Evolutionary conservation across 2,329 filamentous ascomycete species (phyloP).

Genomic region (Hypoxylon sp.): DNA sequence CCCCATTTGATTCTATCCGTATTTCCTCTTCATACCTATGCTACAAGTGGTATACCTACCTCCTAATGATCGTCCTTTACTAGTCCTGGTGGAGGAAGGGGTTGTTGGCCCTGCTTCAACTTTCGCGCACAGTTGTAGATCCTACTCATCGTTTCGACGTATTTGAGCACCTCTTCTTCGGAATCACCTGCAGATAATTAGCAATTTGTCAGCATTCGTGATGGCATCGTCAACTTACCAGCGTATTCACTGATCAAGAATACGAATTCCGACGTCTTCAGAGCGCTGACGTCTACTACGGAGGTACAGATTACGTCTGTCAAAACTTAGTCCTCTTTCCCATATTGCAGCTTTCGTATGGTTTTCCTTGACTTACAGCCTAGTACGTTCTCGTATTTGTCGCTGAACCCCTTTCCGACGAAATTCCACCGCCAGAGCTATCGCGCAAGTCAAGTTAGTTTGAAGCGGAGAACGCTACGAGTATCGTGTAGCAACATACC

Average conservation of each 20-base stretch:
- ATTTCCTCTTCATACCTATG: background rate
- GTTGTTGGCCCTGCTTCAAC: conserved; percentile 1
- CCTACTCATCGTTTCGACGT: background rate
- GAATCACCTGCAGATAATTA: conserved; percentile 10
- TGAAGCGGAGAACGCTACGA: background rate
- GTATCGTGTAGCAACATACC: background rate
- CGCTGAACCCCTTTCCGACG: conserved; percentile 14
- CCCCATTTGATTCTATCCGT: background rate
- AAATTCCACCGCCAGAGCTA: conserved; percentile 23
- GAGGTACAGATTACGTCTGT: conserved; percentile 15
- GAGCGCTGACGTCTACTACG: conserved; percentile 6
- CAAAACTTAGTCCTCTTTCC: background rate
- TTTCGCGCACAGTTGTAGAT: conserved; percentile 1
- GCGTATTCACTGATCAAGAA: conserved; percentile 18
- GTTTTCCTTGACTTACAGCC: conserved; percentile 1
- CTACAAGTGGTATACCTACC: background rate
- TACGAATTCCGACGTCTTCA: conserved; percentile 9
- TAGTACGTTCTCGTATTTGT: conserved; percentile 8
- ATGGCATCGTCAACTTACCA: background rate
- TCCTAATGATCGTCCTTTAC: background rate
- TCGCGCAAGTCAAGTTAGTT: background rate
- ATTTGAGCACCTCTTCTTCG: conserved; percentile 2
- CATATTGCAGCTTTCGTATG: background rate
- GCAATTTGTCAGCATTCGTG: background rate
- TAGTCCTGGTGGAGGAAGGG: background rate